Evolutionary conservation across 2,329 filamentous ascomycete species (phyloP), one percentile per base, ranked within the genome.

Genomic region (Sporothrix sp.): DNA sequence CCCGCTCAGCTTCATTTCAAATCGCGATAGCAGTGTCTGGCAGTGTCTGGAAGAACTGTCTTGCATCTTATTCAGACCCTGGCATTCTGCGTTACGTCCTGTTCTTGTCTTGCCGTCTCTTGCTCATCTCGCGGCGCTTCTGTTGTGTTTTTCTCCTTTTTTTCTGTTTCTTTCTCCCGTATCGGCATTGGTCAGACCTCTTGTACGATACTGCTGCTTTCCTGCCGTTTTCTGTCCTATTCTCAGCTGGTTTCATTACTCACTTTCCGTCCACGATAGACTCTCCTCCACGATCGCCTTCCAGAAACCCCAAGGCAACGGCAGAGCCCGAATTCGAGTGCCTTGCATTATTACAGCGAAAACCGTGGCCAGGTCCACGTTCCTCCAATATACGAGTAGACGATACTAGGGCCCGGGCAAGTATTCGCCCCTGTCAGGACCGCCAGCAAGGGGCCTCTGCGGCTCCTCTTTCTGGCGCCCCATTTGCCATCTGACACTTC

Each of bases 221-320:
- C 30, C 5, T 23, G 7, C 6, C 25, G 10, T 16, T n/a, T n/a
- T n/a, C n/a, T n/a, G n/a, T n/a, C n/a, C n/a, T n/a, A n/a, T n/a
- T n/a, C n/a, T 25, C 20, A 40, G 14, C 6, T 42, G 7, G 11
- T 11, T 7, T 23, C 35, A 16, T 11, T 16, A 8, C 13, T 9
- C 4, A 25, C 23, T 40, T 39, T 48, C 36, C 46, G 35, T 32
- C 37, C 46, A 36, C 46, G 36, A 49, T 49, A 18, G 37, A 49
- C 46, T 7, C 18, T 35, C 46, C n/a, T 49, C 46, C 37, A 42
- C 36, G 46, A 49, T 49, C 46, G 46, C 32, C 46, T 18, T 10
- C n/a, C 27, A 3, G 23, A 11, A 20, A 48, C 6, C 45, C 23
- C 14, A 48, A 33, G 8, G n/a, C 18, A 48, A 10, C n/a, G n/a